Conservation (phyloP, 2,329 filamentous ascomycete genomes). For the Diatrype stigma region DNA sequence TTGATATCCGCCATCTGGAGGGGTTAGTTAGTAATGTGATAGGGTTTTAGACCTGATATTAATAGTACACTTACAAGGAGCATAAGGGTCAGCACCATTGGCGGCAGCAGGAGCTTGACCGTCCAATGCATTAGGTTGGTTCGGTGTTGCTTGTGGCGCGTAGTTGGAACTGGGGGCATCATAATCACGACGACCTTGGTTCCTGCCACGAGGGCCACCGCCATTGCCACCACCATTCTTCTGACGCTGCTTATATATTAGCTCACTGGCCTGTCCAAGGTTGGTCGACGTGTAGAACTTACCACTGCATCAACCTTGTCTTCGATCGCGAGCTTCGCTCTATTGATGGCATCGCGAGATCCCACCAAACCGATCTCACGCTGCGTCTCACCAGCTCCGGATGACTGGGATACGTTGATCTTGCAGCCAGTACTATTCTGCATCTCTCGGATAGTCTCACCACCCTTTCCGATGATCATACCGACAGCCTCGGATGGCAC, state of each 20-base stretch:
- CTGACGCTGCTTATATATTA: conserved; percentile 42
- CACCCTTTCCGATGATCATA: conserved; percentile 95
- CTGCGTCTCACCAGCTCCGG: conserved; percentile 71
- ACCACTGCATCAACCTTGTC: conserved; percentile 90
- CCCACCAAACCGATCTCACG: conserved; percentile 86
- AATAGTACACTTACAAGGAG: conserved; percentile 55
- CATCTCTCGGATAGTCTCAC: conserved; percentile 93
- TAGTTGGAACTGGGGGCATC: conserved; percentile 53
- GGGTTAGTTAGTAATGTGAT: conserved; percentile 16
- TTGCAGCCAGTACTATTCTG: conserved; percentile 84
- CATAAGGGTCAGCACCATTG: conserved; percentile 65
- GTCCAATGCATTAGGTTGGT: conserved; percentile 37
- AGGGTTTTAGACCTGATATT: neutral
- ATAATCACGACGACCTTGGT: conserved; percentile 45
- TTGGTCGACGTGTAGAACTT: conserved; percentile 36
- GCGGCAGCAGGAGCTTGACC: conserved; percentile 36
- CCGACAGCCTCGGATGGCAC: conserved; percentile 89
- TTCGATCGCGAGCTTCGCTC: conserved; percentile 79
- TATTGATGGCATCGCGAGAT: conserved; percentile 68
- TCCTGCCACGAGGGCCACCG: conserved; percentile 22
- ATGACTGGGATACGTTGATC: conserved; percentile 85
- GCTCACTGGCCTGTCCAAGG: conserved; percentile 4
- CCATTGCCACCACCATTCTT: conserved; percentile 48
- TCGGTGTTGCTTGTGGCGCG: conserved; percentile 42
- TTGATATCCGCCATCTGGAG: conserved; percentile 71